A percentile compares a stretch with the other conserved stretches of the same genome.
phyloP scores from a whole-genome alignment of 2,329 filamentous ascomycete species.

The Herpotrichia juniperi region DNA sequence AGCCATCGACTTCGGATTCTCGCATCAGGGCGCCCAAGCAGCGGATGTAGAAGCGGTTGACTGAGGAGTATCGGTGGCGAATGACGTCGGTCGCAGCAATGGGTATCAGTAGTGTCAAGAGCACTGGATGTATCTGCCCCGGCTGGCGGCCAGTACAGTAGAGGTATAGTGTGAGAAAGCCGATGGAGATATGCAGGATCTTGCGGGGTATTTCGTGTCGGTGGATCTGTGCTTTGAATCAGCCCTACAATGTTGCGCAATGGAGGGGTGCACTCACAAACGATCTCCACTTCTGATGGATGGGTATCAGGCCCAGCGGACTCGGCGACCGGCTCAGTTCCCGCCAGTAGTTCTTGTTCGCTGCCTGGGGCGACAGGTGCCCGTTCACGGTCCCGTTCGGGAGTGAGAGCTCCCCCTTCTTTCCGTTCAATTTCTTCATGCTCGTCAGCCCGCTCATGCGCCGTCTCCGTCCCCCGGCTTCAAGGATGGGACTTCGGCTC shows the following conservation, averaged over 20 bases:
- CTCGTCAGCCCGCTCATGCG: constrained; percentile 61
- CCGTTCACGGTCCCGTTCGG: constrained; percentile 62
- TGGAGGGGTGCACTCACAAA: constrained; percentile 63
- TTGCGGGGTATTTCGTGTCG: constrained; percentile 97
- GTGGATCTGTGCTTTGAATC: constrained; percentile 61
- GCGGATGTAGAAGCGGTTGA: constrained; percentile 88
- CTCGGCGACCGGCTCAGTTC: constrained; percentile 91
- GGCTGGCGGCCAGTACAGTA: constrained; percentile 82
- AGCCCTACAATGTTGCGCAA: constrained; percentile 12
- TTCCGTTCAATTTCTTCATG: constrained; percentile 46
- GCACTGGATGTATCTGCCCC: constrained; percentile 77
- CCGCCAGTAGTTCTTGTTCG: constrained; percentile 77
- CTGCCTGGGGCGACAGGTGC: constrained; percentile 70
- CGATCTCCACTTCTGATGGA: constrained; percentile 87
- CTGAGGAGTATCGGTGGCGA: constrained; percentile 77
- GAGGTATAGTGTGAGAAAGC: constrained; percentile 87
- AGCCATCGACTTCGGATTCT: constrained; percentile 90
- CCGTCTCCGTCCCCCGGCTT: constrained; percentile 49
- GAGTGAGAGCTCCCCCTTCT: constrained; percentile 49
- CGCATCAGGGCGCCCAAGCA: constrained; percentile 91
- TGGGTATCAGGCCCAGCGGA: constrained; percentile 90
- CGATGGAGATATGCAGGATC: constrained; percentile 91
- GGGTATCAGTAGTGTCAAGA: constrained; percentile 81
- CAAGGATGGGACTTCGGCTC: constrained; percentile 70
- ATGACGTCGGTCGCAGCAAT: constrained; percentile 83